Percentiles rank a stretch among this genome's conserved stretches.
Conservation (phyloP, 345 rosid genomes). For the Syzygium grande region DNA sequence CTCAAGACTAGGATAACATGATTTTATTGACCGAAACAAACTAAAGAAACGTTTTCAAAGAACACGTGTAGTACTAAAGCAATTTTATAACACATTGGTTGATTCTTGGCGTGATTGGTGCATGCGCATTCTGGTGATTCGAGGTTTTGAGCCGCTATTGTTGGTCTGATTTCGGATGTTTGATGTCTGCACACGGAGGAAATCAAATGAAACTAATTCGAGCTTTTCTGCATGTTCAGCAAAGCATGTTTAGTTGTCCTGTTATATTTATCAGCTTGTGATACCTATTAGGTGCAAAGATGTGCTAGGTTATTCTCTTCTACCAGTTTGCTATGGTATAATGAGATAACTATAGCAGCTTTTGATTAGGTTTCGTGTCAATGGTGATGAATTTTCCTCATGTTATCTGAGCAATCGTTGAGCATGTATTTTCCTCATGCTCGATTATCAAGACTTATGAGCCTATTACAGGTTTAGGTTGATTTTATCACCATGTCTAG, state of each 20-base stretch:
- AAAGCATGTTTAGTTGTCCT: too few relatives aligned
- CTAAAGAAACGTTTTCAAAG: too few relatives aligned
- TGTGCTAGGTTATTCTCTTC: background rate
- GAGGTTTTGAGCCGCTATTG: background rate
- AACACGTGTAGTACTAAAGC: too few relatives aligned
- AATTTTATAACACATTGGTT: too few relatives aligned
- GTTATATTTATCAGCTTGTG: too few relatives aligned
- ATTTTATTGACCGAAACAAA: too few relatives aligned
- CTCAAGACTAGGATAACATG: too few relatives aligned
- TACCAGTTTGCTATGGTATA: background rate
- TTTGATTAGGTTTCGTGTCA: background rate
- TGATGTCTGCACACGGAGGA: too few relatives aligned
- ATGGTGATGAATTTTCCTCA: background rate
- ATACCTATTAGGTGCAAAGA: background rate
- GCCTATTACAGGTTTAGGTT: too few relatives aligned
- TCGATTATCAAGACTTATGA: too few relatives aligned
- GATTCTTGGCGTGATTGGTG: background rate
- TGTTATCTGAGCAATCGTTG: background rate
- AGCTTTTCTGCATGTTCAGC: background rate
- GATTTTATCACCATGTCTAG: too few relatives aligned
- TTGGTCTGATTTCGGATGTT: background rate
- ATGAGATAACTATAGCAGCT: background rate
- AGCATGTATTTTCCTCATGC: background rate
- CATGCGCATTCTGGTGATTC: background rate
- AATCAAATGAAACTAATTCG: too few relatives aligned